phyloP scores from a whole-genome alignment of 768 basidiomycete species.

The Candolleomyces efflorescens region DNA sequence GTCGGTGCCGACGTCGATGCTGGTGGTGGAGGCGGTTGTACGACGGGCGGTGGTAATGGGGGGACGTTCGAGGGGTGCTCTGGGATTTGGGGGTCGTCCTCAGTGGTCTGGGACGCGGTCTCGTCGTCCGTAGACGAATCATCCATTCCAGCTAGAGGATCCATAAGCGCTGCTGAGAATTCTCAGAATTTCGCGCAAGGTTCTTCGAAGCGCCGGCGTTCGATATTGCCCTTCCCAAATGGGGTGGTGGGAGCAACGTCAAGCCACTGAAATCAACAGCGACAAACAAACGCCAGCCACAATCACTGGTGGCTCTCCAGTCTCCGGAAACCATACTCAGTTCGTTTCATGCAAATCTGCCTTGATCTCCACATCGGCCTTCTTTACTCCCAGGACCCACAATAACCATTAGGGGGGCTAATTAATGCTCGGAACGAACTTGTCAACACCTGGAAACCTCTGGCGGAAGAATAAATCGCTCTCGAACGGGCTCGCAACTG shows the following conservation, averaged over 20 bases:
- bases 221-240: neutral
- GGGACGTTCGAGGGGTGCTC: conserved; percentile 38
- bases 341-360: no score
- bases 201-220: conserved; percentile 3
- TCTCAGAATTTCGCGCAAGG: neutral
- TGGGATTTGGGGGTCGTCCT: conserved; percentile 78
- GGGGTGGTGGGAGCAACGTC: neutral
- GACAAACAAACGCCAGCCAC: neutral
- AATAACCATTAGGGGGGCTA: no score
- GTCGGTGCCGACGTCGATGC: conserved; percentile 21
- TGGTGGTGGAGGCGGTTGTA: conserved; percentile 26
- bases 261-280: neutral
- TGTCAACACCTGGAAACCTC: no score
- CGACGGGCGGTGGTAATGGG: conserved; percentile 24
- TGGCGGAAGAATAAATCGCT: no score
- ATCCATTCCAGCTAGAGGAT: conserved; percentile 43
- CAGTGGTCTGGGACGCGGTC: conserved; percentile 77
- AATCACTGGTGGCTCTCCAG: no score
- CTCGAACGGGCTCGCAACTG: no score
- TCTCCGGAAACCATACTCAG: no score
- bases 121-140: conserved; percentile 56
- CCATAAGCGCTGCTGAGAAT: conserved; percentile 24
- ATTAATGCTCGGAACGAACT: no score
- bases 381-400: no score
- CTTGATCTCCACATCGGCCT: no score